Evolutionary conservation across 2,329 filamentous ascomycete genomes (phyloP).

Genomic region (Colletotrichum navitas): DNA sequence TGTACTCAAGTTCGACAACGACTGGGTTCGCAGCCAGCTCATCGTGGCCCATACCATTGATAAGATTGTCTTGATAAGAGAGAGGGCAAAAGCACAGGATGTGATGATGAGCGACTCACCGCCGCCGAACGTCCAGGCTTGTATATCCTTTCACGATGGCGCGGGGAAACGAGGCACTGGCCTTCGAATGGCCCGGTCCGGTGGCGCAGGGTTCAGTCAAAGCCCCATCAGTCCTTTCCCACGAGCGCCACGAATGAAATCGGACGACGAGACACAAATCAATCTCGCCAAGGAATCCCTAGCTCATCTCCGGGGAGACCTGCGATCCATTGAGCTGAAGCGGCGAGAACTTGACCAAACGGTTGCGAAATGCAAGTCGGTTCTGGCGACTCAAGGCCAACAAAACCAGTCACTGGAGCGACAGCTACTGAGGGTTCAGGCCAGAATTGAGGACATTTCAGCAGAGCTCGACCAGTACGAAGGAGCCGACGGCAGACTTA

Average conservation of each 20-base stretch:
- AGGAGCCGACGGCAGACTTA: constrained; percentile 76
- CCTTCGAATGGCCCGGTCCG: constrained; percentile 32
- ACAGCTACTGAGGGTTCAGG: constrained; percentile 70
- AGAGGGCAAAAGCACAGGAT: constrained; percentile 73
- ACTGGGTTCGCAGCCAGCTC: constrained; percentile 81
- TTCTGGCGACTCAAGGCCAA: constrained; percentile 58
- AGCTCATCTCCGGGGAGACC: constrained; percentile 67
- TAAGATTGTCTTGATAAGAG: constrained; percentile 82
- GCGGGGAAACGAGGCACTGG: constrained; percentile 52
- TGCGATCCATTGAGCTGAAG: constrained; percentile 64
- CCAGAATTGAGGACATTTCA: constrained; percentile 64
- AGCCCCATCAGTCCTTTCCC: constrained; percentile 61
- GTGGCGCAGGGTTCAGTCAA: constrained; percentile 47
- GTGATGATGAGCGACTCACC: constrained; percentile 74
- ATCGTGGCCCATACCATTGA: constrained; percentile 88
- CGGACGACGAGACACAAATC: constrained; percentile 78
- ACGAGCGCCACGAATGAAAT: constrained; percentile 79
- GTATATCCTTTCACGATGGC: constrained; percentile 74
- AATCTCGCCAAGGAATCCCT: constrained; percentile 62
- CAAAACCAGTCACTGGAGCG: constrained; percentile 60
- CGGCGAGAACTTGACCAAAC: constrained; percentile 61
- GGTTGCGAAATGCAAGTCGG: constrained; percentile 61
- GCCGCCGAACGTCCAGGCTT: constrained; percentile 79
- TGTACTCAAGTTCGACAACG: constrained; percentile 84
- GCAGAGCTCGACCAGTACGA: constrained; percentile 75